Evolutionary conservation across 257 asterid species (phyloP), one percentile per base, ranked within the genome.

Genomic region (Knoxia roxburghii): DNA sequence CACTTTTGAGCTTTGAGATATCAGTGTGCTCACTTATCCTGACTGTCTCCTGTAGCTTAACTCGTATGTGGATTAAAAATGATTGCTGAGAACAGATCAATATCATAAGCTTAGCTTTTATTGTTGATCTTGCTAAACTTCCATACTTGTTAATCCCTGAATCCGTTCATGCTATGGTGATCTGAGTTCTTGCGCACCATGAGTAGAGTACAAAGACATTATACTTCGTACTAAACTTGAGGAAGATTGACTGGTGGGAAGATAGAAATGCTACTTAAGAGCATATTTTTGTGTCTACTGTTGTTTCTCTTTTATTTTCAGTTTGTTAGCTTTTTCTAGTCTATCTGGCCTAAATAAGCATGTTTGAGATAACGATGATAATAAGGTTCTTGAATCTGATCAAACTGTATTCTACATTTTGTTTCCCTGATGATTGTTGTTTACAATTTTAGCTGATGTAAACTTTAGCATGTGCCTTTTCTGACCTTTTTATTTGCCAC

Each of bases 351-450:
- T 49, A 57, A 13, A 39, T 8, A 49, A 8, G 20, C 48, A 12
- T 50, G 18, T 50, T 32, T 66, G 7, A 7, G 61, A 32, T 12
- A 20, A 10, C 13, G 13, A 30, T 29, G 12, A 21, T 5, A 33
- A 27, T 43, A 63, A 63, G 39, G 27, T 43, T 63, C 67, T 61
- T 23, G 55, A 41, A 11, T 15, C 13, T 64, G 45, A 26, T 59
- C 46, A 4, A n/a, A 49, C 52, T 27, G 17, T 30, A 65, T 15
- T 24, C 33, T 49, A 49, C 21, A 18, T 33, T 65, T 32, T 66
- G 61, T 40, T 2, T 5, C 20, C 59, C 29, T 46, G 46, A 50
- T 6, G 17, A 48, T 8, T 48, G 54, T 48, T 29, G 58, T 17
- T 29, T 18, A 49, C 21, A 49, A 18, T 30, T 49, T 49, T 9